phyloP scores from a whole-genome alignment of 306 rosid species.

The Trichosanthes cucumerina region DNA sequence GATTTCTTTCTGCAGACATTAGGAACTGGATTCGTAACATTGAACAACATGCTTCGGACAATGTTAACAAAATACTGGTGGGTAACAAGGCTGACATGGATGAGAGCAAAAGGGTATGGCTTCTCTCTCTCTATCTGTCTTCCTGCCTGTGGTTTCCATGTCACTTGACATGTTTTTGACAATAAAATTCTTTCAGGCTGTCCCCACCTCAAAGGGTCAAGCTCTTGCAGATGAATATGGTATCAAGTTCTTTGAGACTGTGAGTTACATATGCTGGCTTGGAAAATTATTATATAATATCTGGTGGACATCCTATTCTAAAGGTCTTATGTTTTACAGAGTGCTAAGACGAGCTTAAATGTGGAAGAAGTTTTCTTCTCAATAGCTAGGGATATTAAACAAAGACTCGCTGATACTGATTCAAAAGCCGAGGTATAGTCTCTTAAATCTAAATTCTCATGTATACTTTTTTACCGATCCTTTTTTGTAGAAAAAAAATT shows the following conservation, averaged over 20 bases:
- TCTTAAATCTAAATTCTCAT: not conserved
- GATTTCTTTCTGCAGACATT: slow-evolving; percentile 54
- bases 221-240: slow-evolving; percentile 95
- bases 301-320: slow-evolving; percentile 18
- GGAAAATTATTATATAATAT: slow-evolving; percentile 1
- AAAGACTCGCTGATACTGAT: slow-evolving; percentile 85
- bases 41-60: slow-evolving; percentile 97
- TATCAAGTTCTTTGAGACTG: slow-evolving; percentile 92
- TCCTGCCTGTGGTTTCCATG: slow-evolving; percentile 5
- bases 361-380: slow-evolving; percentile 98
- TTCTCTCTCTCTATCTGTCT: not conserved
- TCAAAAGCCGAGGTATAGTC: slow-evolving; percentile 70
- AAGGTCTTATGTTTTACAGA: slow-evolving; percentile 38
- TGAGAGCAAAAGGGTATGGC: slow-evolving; percentile 89
- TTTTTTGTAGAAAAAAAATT: not conserved
- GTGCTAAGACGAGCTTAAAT: slow-evolving; percentile 91
- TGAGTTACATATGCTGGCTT: slow-evolving; percentile 31
- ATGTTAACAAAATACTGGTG: slow-evolving; percentile 89
- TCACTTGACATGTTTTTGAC: slow-evolving; percentile 17
- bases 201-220: slow-evolving; percentile 90
- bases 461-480: not conserved
- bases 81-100: slow-evolving; percentile 99
- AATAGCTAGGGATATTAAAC: slow-evolving; percentile 92
- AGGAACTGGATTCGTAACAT: slow-evolving; percentile 96
- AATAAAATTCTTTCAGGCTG: slow-evolving; percentile 48